These are phyloP conservation scores for Flaveria sonorensis DNA, from an alignment of 129 eudicot species.

Conservation along the genomic window DNA sequence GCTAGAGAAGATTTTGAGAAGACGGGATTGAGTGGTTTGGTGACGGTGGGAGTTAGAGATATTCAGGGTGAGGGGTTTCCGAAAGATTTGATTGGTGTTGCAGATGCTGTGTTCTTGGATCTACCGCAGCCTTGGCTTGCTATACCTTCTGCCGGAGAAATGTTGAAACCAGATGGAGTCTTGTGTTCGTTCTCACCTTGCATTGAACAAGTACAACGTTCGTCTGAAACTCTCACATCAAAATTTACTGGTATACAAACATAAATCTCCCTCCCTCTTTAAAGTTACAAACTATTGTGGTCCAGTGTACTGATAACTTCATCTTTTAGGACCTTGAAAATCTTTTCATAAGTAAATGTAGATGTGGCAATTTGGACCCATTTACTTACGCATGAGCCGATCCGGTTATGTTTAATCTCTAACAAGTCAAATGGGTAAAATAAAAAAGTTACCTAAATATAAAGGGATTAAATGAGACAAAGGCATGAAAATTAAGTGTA, in stretches of 20 bases:
- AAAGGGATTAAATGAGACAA: not conserved
- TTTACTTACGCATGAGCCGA: not conserved
- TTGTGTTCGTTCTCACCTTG: slow-evolving; percentile 98
- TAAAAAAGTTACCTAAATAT: not conserved
- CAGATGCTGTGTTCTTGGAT: slow-evolving; percentile 88
- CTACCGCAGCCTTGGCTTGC: slow-evolving; percentile 98
- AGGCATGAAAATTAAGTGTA: not conserved
- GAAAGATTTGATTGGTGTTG: slow-evolving; percentile 59
- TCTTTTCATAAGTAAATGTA: not conserved
- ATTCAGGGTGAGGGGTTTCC: slow-evolving; percentile 96
- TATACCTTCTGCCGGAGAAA: slow-evolving; percentile 82
- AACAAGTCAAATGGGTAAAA: not conserved
- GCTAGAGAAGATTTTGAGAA: slow-evolving; percentile 89
- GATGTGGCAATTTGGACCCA: not conserved
- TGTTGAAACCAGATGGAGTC: slow-evolving; percentile 83
- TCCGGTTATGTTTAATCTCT: not conserved
- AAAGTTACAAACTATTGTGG: not conserved
- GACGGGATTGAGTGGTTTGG: slow-evolving; percentile 69
- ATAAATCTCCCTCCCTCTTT: not conserved
- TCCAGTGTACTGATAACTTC: not conserved
- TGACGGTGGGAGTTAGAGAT: slow-evolving; percentile 90
- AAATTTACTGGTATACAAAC: slow-evolving; percentile 61
- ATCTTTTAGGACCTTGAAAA: slow-evolving; percentile 3
- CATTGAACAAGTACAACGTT: slow-evolving; percentile 96
- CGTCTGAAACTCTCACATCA: slow-evolving; percentile 73